These are phyloP conservation scores for Thuja plicata DNA, from an alignment of 83 land plant species.

Conservation along the genomic window DNA sequence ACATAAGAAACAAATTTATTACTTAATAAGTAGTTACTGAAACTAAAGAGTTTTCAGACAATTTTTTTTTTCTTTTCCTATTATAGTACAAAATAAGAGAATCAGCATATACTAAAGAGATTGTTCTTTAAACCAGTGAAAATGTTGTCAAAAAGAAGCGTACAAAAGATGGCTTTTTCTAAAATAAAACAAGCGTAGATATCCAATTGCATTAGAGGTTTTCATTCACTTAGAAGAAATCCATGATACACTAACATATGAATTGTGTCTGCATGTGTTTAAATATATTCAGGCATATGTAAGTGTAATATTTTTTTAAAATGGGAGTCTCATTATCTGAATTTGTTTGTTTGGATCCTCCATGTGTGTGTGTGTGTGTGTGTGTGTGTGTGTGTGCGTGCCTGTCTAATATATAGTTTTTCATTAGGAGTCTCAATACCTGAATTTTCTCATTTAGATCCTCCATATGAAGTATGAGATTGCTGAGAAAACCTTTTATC, in stretches of 20 bases:
- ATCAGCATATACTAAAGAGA: not conserved
- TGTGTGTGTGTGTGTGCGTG: too few relatives aligned
- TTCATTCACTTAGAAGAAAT: not conserved
- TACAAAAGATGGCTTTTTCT: not conserved
- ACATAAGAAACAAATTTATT: not conserved
- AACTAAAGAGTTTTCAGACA: not conserved
- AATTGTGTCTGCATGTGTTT: not conserved
- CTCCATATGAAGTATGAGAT: conserved; percentile 44
- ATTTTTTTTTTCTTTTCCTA: not conserved
- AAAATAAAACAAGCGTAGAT: not conserved
- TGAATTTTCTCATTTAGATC: conserved; percentile 29
- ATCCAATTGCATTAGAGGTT: not conserved
- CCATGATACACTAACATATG: not conserved
- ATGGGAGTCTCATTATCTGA: conserved; percentile 20
- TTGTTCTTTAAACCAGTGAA: not conserved
- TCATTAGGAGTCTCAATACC: conserved; percentile 17
- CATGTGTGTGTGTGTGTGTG: conserved; percentile 23
- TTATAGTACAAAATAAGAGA: not conserved
- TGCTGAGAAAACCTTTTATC: conserved; percentile 32
- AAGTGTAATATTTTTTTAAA: too few relatives aligned
- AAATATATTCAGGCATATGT: too few relatives aligned
- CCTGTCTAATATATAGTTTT: too few relatives aligned
- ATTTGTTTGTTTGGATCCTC: conserved; percentile 34
- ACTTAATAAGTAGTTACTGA: not conserved
- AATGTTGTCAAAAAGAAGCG: not conserved